Base-by-base conservation (phyloP, 2,329 filamentous ascomycete genomes). In the Dryadomyces sulphureus region DNA sequence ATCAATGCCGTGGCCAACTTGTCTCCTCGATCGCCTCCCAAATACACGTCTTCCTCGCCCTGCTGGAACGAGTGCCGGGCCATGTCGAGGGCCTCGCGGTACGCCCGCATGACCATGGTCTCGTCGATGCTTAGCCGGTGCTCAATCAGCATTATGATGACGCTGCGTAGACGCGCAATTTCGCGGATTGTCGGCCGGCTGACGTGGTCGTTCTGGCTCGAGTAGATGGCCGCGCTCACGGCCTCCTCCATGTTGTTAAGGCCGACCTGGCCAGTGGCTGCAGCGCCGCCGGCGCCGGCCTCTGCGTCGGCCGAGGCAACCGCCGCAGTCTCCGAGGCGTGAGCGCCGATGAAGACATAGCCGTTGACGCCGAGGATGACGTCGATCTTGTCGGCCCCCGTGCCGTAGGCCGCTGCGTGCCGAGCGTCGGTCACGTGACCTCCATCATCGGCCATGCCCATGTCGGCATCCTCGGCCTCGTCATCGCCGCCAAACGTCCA, bases 321-420 rank as follows among this genome's bases (percentile, higher is more conserved):
- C 7, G 14, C 58, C 59, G 14, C 64, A 65, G n/a, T 63, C 60
- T n/a, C 67, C 65, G 63, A 57, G 7, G 60, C 62, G n/a, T 72
- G 70, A 32, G 72, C 52, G 17, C 54, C 73, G 53, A 84, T 79
- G 7, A 83, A 98, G 48, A 96, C 88, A 60, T 93, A 96, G 1
- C 92, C 92, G 57, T 98, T 98, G 35, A 98, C 92, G 2, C 92
- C 92, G 1, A 98, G 70, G 45, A 94, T 75, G 7, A 96, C 78
- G 59, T 95, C 86, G 24, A 98, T 75, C 51, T 79, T 81, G 45
- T 76, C 72, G 30, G 73, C 71, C 30, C 73, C 68, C 51, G 50
- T 49, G 27, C 32, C 48, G 21, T 39, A 48, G 2, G 48, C 38
- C 1, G 46, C 42, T 2, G 49, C 39, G 8, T 50, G 43, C 4